Evolutionary conservation across 106 monocot genomes (phyloP).

Genomic region (Iris macrosiphon): DNA sequence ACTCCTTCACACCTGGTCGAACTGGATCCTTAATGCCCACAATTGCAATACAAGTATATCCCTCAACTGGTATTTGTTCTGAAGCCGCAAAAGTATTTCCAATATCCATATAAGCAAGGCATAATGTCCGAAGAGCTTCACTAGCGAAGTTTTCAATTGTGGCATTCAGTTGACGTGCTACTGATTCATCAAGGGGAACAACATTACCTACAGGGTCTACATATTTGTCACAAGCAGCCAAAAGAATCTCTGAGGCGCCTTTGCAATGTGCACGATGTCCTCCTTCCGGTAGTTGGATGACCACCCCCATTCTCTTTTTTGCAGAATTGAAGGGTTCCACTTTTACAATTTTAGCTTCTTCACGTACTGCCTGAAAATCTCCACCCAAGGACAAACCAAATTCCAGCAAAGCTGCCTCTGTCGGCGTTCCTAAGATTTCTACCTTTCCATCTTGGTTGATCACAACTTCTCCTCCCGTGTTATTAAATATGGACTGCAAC

Average conservation of each 20-base stretch:
- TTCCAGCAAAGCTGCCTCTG: conserved; percentile 18
- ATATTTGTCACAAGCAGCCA: conserved; percentile 10
- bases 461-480: conserved; percentile 17
- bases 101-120: conserved; percentile 20
- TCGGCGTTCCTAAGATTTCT: conserved; percentile 20
- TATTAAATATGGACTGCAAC: conserved; percentile 18
- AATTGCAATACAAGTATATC: conserved; percentile 22
- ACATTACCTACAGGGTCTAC: conserved; percentile 12
- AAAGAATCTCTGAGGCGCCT: conserved; percentile 25
- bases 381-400: conserved; percentile 22
- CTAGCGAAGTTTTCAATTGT: conserved; percentile 15
- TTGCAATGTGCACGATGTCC: conserved; percentile 18
- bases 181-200: conserved; percentile 5
- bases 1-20: conserved; percentile 20
- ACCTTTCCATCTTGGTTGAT: conserved; percentile 7
- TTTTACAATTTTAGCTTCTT: conserved; percentile 9
- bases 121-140: conserved; percentile 21
- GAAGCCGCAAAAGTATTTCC: not conserved
- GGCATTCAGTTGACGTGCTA: not conserved
- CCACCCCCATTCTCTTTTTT: conserved; percentile 21
- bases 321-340: conserved; percentile 21
- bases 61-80: conserved; percentile 2
- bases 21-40: conserved; percentile 28
- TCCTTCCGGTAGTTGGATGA: conserved; percentile 11
- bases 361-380: conserved; percentile 3